Evolutionary conservation across 805 yeast genomes (phyloP).

Genomic region (Ogataea populi-albae): DNA sequence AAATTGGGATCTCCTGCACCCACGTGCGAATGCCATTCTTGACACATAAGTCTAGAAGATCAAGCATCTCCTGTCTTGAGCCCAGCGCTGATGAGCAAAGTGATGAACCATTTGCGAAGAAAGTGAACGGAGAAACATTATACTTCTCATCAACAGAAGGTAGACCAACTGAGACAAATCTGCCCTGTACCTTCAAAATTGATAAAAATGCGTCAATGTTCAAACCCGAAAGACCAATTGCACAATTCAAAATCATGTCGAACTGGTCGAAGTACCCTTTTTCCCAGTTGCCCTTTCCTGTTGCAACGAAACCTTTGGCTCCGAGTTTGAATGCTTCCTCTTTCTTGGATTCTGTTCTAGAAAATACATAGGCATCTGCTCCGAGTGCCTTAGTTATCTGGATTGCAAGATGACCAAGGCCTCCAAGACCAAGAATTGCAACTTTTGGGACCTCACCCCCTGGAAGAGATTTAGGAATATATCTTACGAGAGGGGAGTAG

Average conservation of each 20-base stretch:
- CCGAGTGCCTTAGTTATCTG: constrained; percentile 45
- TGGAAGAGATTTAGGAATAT: constrained; percentile 28
- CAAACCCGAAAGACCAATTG: constrained; percentile 37
- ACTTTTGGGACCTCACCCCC: constrained; percentile 35
- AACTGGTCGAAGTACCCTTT: constrained; percentile 31
- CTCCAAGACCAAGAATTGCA: constrained; percentile 46
- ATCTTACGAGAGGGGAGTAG: constrained; percentile 46
- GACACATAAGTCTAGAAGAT: constrained; percentile 45
- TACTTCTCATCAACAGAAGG: constrained; percentile 40
- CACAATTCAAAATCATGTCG: constrained; percentile 43
- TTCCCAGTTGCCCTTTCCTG: constrained; percentile 44
- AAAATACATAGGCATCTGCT: constrained; percentile 43
- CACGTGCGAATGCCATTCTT: constrained; percentile 46
- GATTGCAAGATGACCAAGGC: constrained; percentile 46
- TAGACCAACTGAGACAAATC: constrained; percentile 48
- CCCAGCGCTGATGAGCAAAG: constrained; percentile 48
- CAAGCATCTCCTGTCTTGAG: constrained; percentile 44
- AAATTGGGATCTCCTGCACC: constrained; percentile 48
- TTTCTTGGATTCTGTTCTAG: constrained; percentile 40
- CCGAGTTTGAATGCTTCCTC: constrained; percentile 40
- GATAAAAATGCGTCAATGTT: constrained; percentile 36
- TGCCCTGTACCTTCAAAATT: constrained; percentile 35
- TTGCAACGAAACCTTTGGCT: constrained; percentile 43
- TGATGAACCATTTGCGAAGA: constrained; percentile 44
- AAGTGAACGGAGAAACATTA: constrained; percentile 48